Percentiles rank a stretch among this genome's conserved stretches.
phyloP scores from a whole-genome alignment of 2,329 filamentous ascomycete species.

The Teratosphaeria destructans region DNA sequence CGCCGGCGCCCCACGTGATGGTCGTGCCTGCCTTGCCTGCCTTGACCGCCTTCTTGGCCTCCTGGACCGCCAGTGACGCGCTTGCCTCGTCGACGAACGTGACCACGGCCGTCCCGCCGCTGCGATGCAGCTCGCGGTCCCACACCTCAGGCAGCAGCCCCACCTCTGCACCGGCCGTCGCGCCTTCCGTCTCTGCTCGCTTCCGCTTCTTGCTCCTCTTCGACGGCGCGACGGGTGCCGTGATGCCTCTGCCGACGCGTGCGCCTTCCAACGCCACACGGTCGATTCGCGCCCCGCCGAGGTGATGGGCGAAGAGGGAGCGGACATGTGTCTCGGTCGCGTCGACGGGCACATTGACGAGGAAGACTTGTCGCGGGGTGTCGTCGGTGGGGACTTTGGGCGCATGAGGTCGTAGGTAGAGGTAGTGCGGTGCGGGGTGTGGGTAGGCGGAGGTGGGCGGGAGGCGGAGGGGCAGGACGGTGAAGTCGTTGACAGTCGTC shows the following conservation, averaged over 20 bases:
- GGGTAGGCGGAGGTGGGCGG: conserved; percentile 54
- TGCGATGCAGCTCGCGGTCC: conserved; percentile 54
- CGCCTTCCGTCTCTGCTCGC: conserved; percentile 31
- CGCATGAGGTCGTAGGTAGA: conserved; percentile 76
- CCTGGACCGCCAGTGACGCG: conserved; percentile 66
- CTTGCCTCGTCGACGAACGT: conserved; percentile 75
- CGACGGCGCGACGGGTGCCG: conserved; percentile 25
- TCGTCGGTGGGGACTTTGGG: conserved; percentile 65
- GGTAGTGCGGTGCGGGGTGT: conserved; percentile 59
- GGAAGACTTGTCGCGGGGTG: conserved; percentile 70
- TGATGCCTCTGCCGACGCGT: conserved; percentile 32
- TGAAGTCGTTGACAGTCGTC: conserved; percentile 49
- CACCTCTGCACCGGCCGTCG: conserved; percentile 38
- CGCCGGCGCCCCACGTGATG: conserved; percentile 57
- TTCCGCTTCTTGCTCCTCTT: conserved; percentile 46
- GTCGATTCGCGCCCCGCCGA: conserved; percentile 72
- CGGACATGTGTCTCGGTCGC: conserved; percentile 69
- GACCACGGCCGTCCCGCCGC: conserved; percentile 70
- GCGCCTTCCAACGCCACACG: conserved; percentile 63
- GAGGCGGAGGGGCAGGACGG: conserved; percentile 57
- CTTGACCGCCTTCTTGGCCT: conserved; percentile 51
- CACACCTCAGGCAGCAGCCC: conserved; percentile 46
- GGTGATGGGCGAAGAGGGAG: conserved; percentile 60
- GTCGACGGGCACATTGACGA: conserved; percentile 83
- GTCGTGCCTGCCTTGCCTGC: conserved; percentile 46